Percentiles rank a stretch among this genome's conserved stretches.
These are phyloP conservation scores for Amanita brunnescens DNA, from an alignment of 768 basidiomycete genomes.

Conservation along the genomic window DNA sequence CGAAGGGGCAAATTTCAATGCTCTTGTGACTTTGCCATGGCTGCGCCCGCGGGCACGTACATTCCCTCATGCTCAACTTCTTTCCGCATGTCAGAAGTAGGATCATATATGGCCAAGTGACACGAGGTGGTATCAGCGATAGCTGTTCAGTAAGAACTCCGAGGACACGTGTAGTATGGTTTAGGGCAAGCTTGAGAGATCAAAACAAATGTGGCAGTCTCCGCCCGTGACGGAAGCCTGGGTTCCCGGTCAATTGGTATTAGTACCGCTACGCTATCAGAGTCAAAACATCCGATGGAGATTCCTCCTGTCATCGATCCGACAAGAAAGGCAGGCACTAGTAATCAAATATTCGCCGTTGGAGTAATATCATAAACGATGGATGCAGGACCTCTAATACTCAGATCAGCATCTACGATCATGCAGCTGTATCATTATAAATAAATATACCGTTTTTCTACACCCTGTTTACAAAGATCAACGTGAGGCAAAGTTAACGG, in stretches of 20 bases:
- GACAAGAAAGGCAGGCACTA: too few species aligned
- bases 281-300: background rate
- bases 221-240: too few species aligned
- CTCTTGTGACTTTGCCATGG: background rate
- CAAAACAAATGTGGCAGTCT: too few species aligned
- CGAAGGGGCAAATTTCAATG: too few species aligned
- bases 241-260: too few species aligned
- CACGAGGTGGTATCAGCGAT: too few species aligned
- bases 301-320: background rate
- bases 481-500: background rate
- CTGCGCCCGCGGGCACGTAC: background rate
- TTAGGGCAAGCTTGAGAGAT: too few species aligned
- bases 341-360: background rate
- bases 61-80: background rate
- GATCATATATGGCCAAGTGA: too few species aligned
- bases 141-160: too few species aligned
- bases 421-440: background rate
- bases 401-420: background rate
- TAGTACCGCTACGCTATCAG: too few species aligned
- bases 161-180: too few species aligned
- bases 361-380: background rate
- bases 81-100: background rate
- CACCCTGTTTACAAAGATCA: constrained; percentile 7
- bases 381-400: background rate
- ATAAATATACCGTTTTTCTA: constrained; percentile 12